Conservation (phyloP, 2,329 filamentous ascomycete species). For the Aspergillus versicolor region DNA sequence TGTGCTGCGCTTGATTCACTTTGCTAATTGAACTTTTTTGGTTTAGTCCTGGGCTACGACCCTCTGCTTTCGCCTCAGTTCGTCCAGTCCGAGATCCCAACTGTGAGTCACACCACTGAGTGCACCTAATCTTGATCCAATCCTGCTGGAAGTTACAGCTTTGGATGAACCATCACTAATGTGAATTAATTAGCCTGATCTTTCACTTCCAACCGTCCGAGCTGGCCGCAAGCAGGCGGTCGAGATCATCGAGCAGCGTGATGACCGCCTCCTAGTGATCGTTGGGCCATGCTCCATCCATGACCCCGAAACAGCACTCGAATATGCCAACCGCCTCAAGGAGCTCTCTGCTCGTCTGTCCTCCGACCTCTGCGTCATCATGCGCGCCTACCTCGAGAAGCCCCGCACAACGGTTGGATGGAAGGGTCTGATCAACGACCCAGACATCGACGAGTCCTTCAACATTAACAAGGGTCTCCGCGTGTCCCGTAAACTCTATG, state of each 20-base stretch:
- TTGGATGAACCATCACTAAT: constrained; percentile 53
- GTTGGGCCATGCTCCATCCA: constrained; percentile 97
- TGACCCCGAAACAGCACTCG: constrained; percentile 81
- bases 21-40: constrained; percentile 4
- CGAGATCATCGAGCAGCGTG: constrained; percentile 70
- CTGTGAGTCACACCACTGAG: constrained; percentile 52
- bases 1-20: neutral
- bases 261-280: constrained; percentile 88
- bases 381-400: constrained; percentile 99
- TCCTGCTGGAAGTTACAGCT: neutral
- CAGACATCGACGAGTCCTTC: constrained; percentile 94
- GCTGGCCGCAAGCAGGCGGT: constrained; percentile 56
- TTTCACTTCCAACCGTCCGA: constrained; percentile 44
- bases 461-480: constrained; percentile 98
- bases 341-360: constrained; percentile 74
- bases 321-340: constrained; percentile 82
- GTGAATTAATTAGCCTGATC: constrained; percentile 32
- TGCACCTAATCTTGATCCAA: neutral
- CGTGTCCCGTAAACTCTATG: constrained; percentile 89
- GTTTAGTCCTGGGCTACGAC: constrained; percentile 84
- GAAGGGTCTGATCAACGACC: constrained; percentile 99
- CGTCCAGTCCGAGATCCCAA: constrained; percentile 80
- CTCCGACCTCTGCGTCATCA: constrained; percentile 84
- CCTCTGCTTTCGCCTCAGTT: constrained; percentile 86
- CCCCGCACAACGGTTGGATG: constrained; percentile 96